These are phyloP conservation scores for Solanum aculeatissimum DNA, from an alignment of 305 asterid genomes.

Conservation along the genomic window DNA sequence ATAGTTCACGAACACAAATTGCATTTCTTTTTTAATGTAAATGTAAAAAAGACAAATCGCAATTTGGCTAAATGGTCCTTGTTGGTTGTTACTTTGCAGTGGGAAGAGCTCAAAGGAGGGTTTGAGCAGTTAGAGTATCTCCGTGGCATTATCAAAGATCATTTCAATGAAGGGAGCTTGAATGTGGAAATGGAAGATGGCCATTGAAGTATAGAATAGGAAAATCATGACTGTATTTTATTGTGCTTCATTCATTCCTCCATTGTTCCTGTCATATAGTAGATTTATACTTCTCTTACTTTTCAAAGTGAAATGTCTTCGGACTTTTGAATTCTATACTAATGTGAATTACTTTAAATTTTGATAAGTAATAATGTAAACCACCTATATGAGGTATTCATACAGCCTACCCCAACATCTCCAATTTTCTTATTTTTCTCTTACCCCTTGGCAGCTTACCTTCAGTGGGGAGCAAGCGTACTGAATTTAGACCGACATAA, in stretches of 20 bases:
- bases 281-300: background rate
- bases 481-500: background rate
- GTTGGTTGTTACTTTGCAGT: constrained; percentile 39
- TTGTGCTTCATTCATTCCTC: background rate
- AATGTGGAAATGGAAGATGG: background rate
- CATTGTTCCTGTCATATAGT: background rate
- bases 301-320: background rate
- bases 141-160: constrained; percentile 31
- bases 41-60: background rate
- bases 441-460: no score
- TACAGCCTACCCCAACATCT: background rate
- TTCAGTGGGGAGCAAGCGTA: no score
- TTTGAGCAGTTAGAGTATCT: constrained; percentile 77
- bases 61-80: background rate
- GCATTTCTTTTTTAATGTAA: background rate
- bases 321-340: background rate
- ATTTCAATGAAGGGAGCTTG: constrained; percentile 15
- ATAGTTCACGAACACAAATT: background rate
- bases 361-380: background rate
- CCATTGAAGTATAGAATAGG: background rate
- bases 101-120: constrained; percentile 88
- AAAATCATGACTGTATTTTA: background rate
- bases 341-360: background rate
- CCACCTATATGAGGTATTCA: background rate
- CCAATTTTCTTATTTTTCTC: no score